phyloP scores from a whole-genome alignment of 768 basidiomycete genomes.

The Termitomyces sp. region DNA sequence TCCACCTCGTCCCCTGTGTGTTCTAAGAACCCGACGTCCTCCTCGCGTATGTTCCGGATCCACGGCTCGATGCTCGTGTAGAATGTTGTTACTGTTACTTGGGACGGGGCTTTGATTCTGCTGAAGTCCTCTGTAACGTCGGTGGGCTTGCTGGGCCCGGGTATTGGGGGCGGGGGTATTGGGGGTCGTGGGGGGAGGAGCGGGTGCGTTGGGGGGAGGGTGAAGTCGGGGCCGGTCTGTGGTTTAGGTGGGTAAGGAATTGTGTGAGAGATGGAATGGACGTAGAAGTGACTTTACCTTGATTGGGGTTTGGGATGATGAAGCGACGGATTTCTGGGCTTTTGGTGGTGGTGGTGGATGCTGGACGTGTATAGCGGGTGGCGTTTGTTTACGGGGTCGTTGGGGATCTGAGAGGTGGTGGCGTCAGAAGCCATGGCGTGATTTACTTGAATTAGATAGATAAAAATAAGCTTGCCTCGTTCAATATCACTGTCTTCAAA shows the following conservation, averaged over 20 bases:
- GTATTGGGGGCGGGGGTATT: constrained; percentile 58
- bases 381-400: constrained; percentile 59
- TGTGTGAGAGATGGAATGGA: background rate
- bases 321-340: constrained; percentile 50
- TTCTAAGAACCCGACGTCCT: constrained; percentile 92
- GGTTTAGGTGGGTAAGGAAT: constrained; percentile 6
- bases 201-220: constrained; percentile 47
- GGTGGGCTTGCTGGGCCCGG: constrained; percentile 82
- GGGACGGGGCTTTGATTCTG: constrained; percentile 74
- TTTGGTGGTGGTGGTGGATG: constrained; percentile 46
- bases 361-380: constrained; percentile 41
- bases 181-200: constrained; percentile 64
- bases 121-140: constrained; percentile 91
- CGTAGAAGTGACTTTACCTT: constrained; percentile 24
- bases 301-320: constrained; percentile 29
- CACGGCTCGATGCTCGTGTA: constrained; percentile 89
- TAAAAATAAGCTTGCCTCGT: constrained; percentile 35
- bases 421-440: constrained; percentile 4
- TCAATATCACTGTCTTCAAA: constrained; percentile 71
- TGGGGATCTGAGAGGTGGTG: constrained; percentile 44
- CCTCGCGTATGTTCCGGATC: constrained; percentile 86
- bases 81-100: constrained; percentile 72
- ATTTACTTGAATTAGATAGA: too few species aligned
- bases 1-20: constrained; percentile 90
- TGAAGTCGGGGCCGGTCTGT: constrained; percentile 56